Conservation (phyloP, 768 basidiomycete species). For the Botryobasidium botryosum region DNA sequence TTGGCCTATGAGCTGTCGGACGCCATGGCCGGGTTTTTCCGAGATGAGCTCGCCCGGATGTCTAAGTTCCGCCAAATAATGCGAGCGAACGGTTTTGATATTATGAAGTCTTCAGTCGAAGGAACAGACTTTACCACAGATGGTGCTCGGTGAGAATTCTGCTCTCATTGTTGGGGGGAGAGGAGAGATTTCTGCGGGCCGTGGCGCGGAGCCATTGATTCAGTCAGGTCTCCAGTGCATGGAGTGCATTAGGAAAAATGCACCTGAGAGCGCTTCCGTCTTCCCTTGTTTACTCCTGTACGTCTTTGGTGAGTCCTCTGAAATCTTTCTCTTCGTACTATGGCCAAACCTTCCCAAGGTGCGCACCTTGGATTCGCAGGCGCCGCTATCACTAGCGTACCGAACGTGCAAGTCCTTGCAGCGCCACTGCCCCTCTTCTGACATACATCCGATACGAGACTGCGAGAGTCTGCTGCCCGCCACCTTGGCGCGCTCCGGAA, state of each 20-base stretch:
- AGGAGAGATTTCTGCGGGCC: constrained; percentile 14
- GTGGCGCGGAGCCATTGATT: constrained; percentile 17
- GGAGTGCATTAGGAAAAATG: neutral
- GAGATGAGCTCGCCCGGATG: constrained; percentile 11
- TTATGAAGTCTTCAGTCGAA: constrained; percentile 1
- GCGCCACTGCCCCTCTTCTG: constrained; percentile 15
- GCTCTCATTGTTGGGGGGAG: constrained; percentile 14
- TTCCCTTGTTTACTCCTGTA: neutral
- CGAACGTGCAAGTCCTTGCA: constrained; percentile 16
- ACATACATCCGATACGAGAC: constrained; percentile 14
- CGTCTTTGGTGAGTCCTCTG: neutral
- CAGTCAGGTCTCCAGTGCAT: constrained; percentile 16
- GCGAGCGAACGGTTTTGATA: constrained; percentile 6
- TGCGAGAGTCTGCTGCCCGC: constrained; percentile 11
- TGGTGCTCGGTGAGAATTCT: constrained; percentile 11
- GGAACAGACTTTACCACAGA: constrained; percentile 9
- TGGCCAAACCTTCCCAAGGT: constrained; percentile 15
- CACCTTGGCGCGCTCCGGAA: constrained; percentile 18
- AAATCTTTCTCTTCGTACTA: too few species aligned
- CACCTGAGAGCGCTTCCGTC: neutral
- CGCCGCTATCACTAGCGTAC: constrained; percentile 16
- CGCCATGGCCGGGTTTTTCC: constrained; percentile 16
- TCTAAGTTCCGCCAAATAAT: constrained; percentile 8
- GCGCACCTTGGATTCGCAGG: constrained; percentile 18
- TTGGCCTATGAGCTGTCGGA: constrained; percentile 12